Evolutionary conservation across 768 basidiomycete species (phyloP), one percentile per base, ranked within the genome.

Genomic region (Strobilomyces dryophilus): DNA sequence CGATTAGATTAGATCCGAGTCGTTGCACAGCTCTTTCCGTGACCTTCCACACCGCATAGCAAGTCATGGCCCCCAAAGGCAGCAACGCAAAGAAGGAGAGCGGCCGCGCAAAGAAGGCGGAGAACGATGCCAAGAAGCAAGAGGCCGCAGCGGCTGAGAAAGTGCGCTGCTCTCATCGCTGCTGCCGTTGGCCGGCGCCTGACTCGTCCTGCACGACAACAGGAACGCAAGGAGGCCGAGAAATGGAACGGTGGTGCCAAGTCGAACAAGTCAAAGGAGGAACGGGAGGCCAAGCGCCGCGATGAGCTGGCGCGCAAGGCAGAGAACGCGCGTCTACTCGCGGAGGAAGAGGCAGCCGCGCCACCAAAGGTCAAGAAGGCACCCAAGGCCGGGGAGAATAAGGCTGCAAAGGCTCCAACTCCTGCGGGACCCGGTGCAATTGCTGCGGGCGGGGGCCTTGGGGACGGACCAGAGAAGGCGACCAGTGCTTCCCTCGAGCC

Each of bases 71-170:
- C 45, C 93, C 94, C 1, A 92, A 91, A 70, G 89, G 85, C 56
- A 83, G 79, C 61, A 95, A 93, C 76, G 77, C 90, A 52, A 97
- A 95, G 84, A 95, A 95, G 69, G 94, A 95, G 70, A 72, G 82
- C 40, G 93, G 94, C 5, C 73, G 89, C 49, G 87, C 93, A 1
- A 94, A 92, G 73, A 97, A 97, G 69, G 90, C 90, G 24, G 89
- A 94, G 65, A 94, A 92, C 66, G 90, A 92, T 66, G 76, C 80
- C 9, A 91, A 87, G 76, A 94, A 93, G 71, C 78, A 81, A 56
- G 81, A 79, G 7, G 77, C 75, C 5, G 83, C 77, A 0, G 76
- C 75, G 11, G 77, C 76, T 8, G 88, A 83, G 12, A 84, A 79
- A 73, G 90, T 84, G 46, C 45, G 66, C 24, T 24, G 21, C 62